These are phyloP conservation scores for Viola odorata DNA, from an alignment of 345 rosid genomes.

Conservation along the genomic window DNA sequence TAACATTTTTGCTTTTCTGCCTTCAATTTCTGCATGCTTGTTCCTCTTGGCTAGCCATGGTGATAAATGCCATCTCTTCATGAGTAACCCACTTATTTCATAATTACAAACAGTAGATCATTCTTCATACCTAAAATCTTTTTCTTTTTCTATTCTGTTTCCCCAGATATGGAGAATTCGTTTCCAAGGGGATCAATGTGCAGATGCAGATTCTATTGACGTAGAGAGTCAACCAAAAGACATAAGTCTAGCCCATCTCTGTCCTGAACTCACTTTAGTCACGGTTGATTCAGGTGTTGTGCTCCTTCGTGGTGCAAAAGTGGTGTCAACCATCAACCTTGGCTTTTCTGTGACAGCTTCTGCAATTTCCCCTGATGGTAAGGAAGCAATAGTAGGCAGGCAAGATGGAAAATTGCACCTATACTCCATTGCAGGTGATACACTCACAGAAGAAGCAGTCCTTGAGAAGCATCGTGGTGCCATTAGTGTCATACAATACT, in stretches of 20 bases:
- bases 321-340: slow-evolving; percentile 63
- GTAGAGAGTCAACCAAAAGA: slow-evolving; percentile 86
- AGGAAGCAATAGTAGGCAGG: slow-evolving; percentile 78
- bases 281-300: slow-evolving; percentile 75
- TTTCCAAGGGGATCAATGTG: slow-evolving; percentile 65
- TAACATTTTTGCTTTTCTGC: no score
- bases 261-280: slow-evolving; percentile 65
- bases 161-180: slow-evolving; percentile 68
- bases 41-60: no score
- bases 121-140: not conserved
- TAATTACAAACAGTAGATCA: no score
- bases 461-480: slow-evolving; percentile 92
- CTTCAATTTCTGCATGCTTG: no score
- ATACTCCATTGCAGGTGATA: slow-evolving; percentile 60
- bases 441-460: slow-evolving; percentile 68
- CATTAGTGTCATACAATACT: slow-evolving; percentile 69
- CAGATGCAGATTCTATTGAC: slow-evolving; percentile 56
- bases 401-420: slow-evolving; percentile 78
- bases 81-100: no score
- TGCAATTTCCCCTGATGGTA: slow-evolving; percentile 81
- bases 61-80: no score
- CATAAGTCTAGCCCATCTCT: slow-evolving; percentile 63
- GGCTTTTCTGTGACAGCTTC: slow-evolving; percentile 79
- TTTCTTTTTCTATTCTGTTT: slow-evolving; percentile 6
- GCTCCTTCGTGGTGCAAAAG: slow-evolving; percentile 60